Evolutionary conservation across 495 filamentous ascomycete genomes (phyloP).

Genomic region (Penicillium argentinense): DNA sequence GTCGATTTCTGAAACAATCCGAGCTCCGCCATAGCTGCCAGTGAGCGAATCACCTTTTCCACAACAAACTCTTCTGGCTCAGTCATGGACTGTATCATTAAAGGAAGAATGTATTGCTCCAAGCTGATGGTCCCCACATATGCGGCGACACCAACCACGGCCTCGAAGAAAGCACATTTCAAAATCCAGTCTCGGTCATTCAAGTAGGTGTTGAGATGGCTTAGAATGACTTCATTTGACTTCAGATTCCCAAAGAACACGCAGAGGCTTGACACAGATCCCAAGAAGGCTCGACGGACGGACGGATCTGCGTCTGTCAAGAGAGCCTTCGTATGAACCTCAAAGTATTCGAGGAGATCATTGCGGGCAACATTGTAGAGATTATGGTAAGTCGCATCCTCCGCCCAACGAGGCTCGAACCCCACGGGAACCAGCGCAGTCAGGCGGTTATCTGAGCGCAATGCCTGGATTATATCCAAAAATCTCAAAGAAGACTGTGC

Average conservation of each 20-base stretch:
- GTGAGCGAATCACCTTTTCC: constrained; percentile 81
- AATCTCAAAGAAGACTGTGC: constrained; percentile 87
- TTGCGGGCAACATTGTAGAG: constrained; percentile 79
- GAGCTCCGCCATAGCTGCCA: constrained; percentile 85
- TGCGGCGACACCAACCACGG: constrained; percentile 87
- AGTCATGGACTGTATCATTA: constrained; percentile 96
- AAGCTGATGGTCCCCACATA: constrained; percentile 84
- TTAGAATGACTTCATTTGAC: constrained; percentile 90
- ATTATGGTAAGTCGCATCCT: constrained; percentile 75
- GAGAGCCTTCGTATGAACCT: constrained; percentile 81
- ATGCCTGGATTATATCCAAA: constrained; percentile 84
- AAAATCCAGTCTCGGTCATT: constrained; percentile 97
- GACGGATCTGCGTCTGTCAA: constrained; percentile 83
- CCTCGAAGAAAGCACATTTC: constrained; percentile 95
- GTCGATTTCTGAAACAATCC: constrained; percentile 83
- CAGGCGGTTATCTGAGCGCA: constrained; percentile 81
- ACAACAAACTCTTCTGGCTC: constrained; percentile 96
- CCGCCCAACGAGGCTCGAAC: constrained; percentile 54
- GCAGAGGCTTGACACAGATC: constrained; percentile 88
- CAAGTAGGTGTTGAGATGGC: constrained; percentile 95
- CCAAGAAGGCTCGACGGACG: constrained; percentile 92
- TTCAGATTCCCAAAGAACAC: constrained; percentile 90
- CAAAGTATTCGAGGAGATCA: constrained; percentile 78
- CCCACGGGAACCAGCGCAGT: constrained; percentile 73
- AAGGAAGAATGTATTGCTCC: constrained; percentile 92